Conservation (phyloP, 2,329 filamentous ascomycete genomes). For the Aspergillus sp. region DNA sequence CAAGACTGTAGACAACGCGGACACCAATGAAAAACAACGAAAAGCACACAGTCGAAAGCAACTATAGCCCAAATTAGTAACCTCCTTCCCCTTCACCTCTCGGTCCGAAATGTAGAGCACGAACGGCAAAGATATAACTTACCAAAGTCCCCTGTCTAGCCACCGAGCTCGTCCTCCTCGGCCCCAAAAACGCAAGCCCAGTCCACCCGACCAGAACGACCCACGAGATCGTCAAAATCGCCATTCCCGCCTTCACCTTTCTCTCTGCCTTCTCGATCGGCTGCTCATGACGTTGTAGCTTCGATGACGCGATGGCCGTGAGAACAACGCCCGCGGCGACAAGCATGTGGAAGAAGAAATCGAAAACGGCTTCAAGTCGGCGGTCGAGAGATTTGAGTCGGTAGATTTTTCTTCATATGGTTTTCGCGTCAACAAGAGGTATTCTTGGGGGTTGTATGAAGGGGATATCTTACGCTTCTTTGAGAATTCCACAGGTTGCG, state of each 20-base stretch:
- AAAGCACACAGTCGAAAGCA: neutral
- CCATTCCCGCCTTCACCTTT: constrained; percentile 15
- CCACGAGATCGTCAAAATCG: constrained; percentile 13
- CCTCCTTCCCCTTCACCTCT: neutral
- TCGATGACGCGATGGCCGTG: constrained; percentile 12
- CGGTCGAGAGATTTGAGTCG: constrained; percentile 11
- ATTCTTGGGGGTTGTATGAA: no score
- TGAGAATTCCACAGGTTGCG: constrained; percentile 30
- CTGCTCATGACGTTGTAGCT: constrained; percentile 11
- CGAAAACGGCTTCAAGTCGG: neutral
- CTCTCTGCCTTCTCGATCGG: constrained; percentile 13
- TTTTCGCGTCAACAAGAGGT: neutral
- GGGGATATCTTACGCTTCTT: constrained; percentile 33
- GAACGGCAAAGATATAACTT: neutral
- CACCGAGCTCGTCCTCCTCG: neutral
- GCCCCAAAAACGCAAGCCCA: constrained; percentile 6
- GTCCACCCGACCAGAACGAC: constrained; percentile 10
- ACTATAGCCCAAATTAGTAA: neutral
- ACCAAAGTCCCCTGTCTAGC: neutral
- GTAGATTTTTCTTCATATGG: constrained; percentile 4
- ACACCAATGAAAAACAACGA: constrained; percentile 23
- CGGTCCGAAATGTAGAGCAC: neutral
- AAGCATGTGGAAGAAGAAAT: constrained; percentile 13
- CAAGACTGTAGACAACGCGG: constrained; percentile 24
- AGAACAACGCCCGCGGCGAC: constrained; percentile 16